Percentiles rank a stretch among this genome's conserved stretches.
phyloP scores from a whole-genome alignment of 768 basidiomycete species.

The Pulveroboletus sp. region DNA sequence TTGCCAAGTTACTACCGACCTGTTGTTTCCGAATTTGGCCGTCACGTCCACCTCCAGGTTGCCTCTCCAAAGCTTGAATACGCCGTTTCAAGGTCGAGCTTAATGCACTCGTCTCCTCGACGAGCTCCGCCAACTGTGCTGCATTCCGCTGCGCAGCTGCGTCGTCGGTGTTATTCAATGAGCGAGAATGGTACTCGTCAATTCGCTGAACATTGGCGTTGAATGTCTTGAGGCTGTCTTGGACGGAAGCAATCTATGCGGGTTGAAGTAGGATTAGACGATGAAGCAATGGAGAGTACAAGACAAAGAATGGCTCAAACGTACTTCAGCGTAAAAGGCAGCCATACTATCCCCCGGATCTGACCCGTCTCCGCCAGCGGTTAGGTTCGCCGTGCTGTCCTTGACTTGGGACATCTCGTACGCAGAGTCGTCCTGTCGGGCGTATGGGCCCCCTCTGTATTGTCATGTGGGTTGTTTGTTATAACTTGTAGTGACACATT shows the following conservation, averaged over 20 bases:
- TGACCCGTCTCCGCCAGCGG: slow-evolving; percentile 30
- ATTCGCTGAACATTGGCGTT: slow-evolving; percentile 69
- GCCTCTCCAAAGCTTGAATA: slow-evolving; percentile 68
- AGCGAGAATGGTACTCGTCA: slow-evolving; percentile 69
- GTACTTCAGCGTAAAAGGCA: slow-evolving; percentile 72
- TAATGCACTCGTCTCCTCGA: slow-evolving; percentile 68
- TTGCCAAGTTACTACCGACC: slow-evolving; percentile 34
- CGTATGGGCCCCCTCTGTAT: slow-evolving; percentile 58
- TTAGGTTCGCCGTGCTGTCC: slow-evolving; percentile 53
- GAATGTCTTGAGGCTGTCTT: slow-evolving; percentile 66
- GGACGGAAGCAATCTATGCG: slow-evolving; percentile 67
- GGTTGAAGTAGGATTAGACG: neutral
- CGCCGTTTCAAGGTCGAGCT: slow-evolving; percentile 68
- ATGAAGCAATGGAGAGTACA: neutral
- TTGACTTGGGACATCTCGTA: slow-evolving; percentile 76
- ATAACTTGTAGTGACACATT: slow-evolving; percentile 20
- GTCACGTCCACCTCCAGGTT: slow-evolving; percentile 61
- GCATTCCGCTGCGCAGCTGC: slow-evolving; percentile 56
- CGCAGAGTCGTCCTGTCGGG: slow-evolving; percentile 53
- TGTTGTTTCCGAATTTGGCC: slow-evolving; percentile 77
- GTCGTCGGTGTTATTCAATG: slow-evolving; percentile 76
- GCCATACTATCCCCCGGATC: slow-evolving; percentile 61
- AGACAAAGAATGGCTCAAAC: slow-evolving; percentile 10
- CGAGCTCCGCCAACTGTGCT: slow-evolving; percentile 63
- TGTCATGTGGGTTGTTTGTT: slow-evolving; percentile 18